phyloP scores from a whole-genome alignment of 768 basidiomycete genomes.

The Lactarius hatsudake region DNA sequence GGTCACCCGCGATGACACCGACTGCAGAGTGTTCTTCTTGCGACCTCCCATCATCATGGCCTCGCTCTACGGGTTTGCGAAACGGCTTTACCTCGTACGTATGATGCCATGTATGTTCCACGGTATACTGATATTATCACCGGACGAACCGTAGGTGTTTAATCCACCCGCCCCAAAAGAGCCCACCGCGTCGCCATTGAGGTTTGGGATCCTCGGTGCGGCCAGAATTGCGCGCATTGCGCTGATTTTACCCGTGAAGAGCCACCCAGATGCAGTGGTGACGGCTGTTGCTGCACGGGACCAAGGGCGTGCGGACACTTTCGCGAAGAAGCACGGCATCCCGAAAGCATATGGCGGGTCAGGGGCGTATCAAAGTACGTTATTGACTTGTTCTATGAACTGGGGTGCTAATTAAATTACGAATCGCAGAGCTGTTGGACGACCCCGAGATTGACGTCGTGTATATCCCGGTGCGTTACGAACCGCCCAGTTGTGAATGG shows the following conservation, averaged over 20 bases:
- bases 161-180: conserved; percentile 9
- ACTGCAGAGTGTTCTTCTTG: neutral
- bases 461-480: conserved; percentile 50
- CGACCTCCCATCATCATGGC: conserved; percentile 1
- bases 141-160: neutral
- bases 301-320: conserved; percentile 43
- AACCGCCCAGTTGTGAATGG: neutral
- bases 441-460: conserved; percentile 54
- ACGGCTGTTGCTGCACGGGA: conserved; percentile 61
- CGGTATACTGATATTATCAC: neutral
- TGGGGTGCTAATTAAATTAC: neutral
- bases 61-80: conserved; percentile 16
- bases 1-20: neutral
- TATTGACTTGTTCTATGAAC: neutral
- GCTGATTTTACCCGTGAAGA: conserved; percentile 48
- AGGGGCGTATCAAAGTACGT: conserved; percentile 50
- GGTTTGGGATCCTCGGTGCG: conserved; percentile 50
- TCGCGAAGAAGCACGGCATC: conserved; percentile 54
- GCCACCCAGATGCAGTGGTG: conserved; percentile 55
- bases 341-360: conserved; percentile 48
- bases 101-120: neutral
- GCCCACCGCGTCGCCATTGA: conserved; percentile 29
- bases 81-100: conserved; percentile 12
- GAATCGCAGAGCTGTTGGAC: conserved; percentile 44
- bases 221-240: conserved; percentile 53